Base-by-base conservation (phyloP, 202 grass and related monocot species). In the Schoenoplectus triqueter region DNA sequence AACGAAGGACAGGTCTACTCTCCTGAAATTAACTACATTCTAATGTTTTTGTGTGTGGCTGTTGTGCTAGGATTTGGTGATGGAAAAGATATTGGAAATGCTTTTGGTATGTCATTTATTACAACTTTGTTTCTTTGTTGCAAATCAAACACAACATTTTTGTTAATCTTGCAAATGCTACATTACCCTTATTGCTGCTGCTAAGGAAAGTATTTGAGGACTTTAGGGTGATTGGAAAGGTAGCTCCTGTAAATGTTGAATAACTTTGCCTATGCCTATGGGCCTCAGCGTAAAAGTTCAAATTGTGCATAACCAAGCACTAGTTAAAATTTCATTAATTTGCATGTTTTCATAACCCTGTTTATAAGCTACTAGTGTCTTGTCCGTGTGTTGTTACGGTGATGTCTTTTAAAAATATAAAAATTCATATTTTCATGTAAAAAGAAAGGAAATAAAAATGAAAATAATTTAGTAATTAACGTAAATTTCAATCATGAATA, bases 1-100 rank as follows among this genome's bases (percentile, higher is more conserved):
- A 69, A 84, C 40, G 86, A 86, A 46, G 84, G 86, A 10, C 69
- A 91, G 84, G 84, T 91, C 21, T 91, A 91, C 39, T 84, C 87
- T 7, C 89, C 86, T 65, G 89, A 91, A 45, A 73, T 84, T 48
- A 91, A 91, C 62, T 91, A 85, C 78, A 63, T 91, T 51, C 83
- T 91, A 15, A 86, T 91, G 89, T 61, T 86, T 86, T 63, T 86
- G 8, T 91, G 89, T 10, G 65, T 91, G 20, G 62, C 46, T 55
- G 79, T 91, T 48, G 71, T 75, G 14, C 19, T 82, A 39, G 89
- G 89, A 51, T 88, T 88, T 52, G 64, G 54, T 45, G 84, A 86
- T 78, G 61, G 73, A 49, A 65, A 76, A 66, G 78, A 88, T 56
- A 88, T 91, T 80, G 89, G 89, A 83, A 86, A 91, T 86, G 89